A percentile compares a stretch with the other conserved stretches of the same genome.
Evolutionary conservation across 345 rosid genomes (phyloP).

Genomic region (Camelina hispida): DNA sequence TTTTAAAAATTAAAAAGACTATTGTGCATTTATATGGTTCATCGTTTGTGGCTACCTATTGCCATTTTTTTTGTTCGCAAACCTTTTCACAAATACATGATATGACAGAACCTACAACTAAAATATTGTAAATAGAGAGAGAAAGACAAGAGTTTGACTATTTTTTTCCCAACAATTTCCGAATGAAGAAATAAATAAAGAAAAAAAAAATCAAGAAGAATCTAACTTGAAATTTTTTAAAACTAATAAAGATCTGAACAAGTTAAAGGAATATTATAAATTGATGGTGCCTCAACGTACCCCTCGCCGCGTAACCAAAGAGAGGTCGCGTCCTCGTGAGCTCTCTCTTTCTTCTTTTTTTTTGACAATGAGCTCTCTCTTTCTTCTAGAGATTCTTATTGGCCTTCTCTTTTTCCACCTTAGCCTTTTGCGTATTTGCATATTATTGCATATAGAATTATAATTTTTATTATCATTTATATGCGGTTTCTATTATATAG

Average conservation of each 20-base stretch:
- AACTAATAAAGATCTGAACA: not conserved
- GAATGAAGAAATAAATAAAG: slow-evolving; percentile 16
- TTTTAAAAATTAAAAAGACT: no score
- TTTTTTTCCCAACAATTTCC: not conserved
- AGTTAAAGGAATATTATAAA: slow-evolving; percentile 18
- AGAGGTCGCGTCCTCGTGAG: slow-evolving; percentile 34
- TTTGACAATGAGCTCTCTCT: slow-evolving; percentile 20
- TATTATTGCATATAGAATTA: not conserved
- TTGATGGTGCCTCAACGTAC: slow-evolving; percentile 12
- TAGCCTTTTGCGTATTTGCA: slow-evolving; percentile 8
- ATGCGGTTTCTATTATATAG: not conserved
- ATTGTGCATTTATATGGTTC: slow-evolving; percentile 13
- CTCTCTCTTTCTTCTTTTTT: slow-evolving; percentile 9
- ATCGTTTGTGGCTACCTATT: slow-evolving; percentile 24
- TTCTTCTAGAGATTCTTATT: slow-evolving; percentile 28
- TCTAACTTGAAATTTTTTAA: not conserved
- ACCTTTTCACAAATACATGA: slow-evolving; percentile 14
- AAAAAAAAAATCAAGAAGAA: slow-evolving; percentile 25
- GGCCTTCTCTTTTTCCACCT: slow-evolving; percentile 7
- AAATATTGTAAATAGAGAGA: not conserved
- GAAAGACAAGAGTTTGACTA: not conserved
- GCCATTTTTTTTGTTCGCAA: not conserved
- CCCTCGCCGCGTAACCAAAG: slow-evolving; percentile 37
- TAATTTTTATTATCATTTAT: not conserved
- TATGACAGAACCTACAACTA: slow-evolving; percentile 23